Evolutionary conservation across 1,139 yeast species (phyloP).

Genomic region (Yamadazyma sp.): DNA sequence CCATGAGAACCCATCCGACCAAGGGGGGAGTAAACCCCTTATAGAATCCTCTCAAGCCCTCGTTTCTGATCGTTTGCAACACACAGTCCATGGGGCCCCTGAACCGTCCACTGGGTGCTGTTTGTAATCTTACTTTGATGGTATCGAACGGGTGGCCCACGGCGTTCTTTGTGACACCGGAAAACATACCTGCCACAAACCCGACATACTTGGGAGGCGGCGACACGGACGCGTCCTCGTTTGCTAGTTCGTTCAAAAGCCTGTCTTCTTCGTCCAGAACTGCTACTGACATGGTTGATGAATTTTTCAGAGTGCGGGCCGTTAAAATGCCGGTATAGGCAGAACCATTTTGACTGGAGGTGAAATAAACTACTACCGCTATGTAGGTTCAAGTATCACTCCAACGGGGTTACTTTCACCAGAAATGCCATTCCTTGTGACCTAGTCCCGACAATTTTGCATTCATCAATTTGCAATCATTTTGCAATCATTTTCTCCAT

Average conservation of each 20-base stretch:
- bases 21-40: conserved; percentile 92
- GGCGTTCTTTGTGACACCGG: conserved; percentile 81
- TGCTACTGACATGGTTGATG: conserved; percentile 24
- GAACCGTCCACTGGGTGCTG: conserved; percentile 69
- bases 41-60: conserved; percentile 76
- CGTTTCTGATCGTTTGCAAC: conserved; percentile 64
- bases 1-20: conserved; percentile 94
- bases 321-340: neutral
- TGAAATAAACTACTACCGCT: neutral
- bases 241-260: conserved; percentile 14
- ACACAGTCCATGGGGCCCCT: conserved; percentile 84
- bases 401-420: too few relatives aligned
- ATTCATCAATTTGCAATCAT: too few relatives aligned
- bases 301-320: conserved; percentile 8
- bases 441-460: too few relatives aligned
- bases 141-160: conserved; percentile 96
- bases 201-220: conserved; percentile 65
- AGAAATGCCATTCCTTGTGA: too few relatives aligned
- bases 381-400: too few relatives aligned
- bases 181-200: conserved; percentile 83
- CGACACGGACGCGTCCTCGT: conserved; percentile 4
- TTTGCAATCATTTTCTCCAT: too few relatives aligned
- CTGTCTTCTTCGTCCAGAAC: conserved; percentile 30
- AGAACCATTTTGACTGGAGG: neutral
- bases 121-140: conserved; percentile 82